A percentile compares a stretch with the other conserved stretches of the same genome.
Conservation (phyloP, 768 basidiomycete genomes). For the Tremella yokohamensis region DNA sequence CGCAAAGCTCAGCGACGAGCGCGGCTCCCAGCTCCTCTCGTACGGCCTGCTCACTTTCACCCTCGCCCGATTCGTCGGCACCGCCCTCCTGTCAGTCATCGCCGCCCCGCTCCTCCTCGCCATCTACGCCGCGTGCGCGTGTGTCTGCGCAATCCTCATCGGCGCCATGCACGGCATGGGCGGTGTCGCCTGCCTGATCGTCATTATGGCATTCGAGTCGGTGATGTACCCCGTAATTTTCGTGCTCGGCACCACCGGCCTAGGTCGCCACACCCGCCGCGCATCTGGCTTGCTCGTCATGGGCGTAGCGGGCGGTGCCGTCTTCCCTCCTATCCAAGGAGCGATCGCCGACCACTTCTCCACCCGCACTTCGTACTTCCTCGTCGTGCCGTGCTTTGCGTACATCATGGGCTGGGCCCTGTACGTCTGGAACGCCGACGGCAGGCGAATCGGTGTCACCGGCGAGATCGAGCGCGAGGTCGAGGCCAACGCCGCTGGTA, state of each 20-base stretch:
- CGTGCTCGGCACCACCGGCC: constrained; percentile 46
- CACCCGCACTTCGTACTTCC: constrained; percentile 40
- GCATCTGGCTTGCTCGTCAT: constrained; percentile 49
- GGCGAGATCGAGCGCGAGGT: constrained; percentile 23
- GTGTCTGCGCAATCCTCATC: constrained; percentile 57
- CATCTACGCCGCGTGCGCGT: constrained; percentile 58
- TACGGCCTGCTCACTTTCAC: constrained; percentile 63
- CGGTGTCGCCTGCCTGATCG: constrained; percentile 63
- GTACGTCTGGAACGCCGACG: constrained; percentile 45
- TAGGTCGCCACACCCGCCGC: constrained; percentile 51
- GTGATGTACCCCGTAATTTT: constrained; percentile 55
- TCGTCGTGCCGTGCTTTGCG: constrained; percentile 41
- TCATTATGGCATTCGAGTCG: constrained; percentile 72
- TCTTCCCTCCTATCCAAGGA: constrained; percentile 50
- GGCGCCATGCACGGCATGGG: constrained; percentile 58
- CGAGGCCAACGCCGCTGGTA: constrained; percentile 19
- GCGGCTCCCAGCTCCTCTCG: constrained; percentile 65
- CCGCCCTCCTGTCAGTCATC: constrained; percentile 61
- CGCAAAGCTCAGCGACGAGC: constrained; percentile 58
- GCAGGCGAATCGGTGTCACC: constrained; percentile 21
- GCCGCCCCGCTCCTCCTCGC: constrained; percentile 65
- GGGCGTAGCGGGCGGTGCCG: constrained; percentile 47
- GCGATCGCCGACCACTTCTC: constrained; percentile 47
- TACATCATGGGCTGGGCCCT: constrained; percentile 42
- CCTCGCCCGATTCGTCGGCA: constrained; percentile 58